These are phyloP conservation scores for Gymnopilus junonius DNA, from an alignment of 768 basidiomycete species.

Conservation along the genomic window DNA sequence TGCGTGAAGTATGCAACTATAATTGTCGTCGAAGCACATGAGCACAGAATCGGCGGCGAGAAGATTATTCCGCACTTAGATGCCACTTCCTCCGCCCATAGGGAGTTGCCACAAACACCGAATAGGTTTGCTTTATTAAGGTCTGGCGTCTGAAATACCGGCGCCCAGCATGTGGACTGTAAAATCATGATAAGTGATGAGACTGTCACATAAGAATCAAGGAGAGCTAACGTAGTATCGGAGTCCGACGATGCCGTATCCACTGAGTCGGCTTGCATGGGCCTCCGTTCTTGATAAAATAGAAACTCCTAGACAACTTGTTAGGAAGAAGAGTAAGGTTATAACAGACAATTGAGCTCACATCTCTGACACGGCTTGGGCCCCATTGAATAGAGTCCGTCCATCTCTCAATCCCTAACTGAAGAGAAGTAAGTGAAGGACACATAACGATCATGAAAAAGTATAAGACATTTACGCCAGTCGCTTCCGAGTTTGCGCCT, in stretches of 20 bases:
- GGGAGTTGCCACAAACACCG: conserved; percentile 70
- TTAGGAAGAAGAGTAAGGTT: conserved; percentile 4
- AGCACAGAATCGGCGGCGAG: conserved; percentile 7
- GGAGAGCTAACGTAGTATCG: conserved; percentile 47
- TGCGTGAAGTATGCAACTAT: conserved; percentile 80
- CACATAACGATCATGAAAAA: conserved; percentile 1
- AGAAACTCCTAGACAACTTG: conserved; percentile 64
- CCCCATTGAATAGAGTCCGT: conserved; percentile 84
- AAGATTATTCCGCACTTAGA: conserved; percentile 54
- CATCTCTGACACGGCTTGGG: conserved; percentile 77
- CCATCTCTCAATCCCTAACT: conserved; percentile 84
- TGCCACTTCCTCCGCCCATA: conserved; percentile 82
- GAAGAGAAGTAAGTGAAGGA: conserved; percentile 13
- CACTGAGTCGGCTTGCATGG: conserved; percentile 50
- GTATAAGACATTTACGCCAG: conserved; percentile 52
- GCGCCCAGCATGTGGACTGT: conserved; percentile 10
- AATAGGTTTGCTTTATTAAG: conserved; percentile 82
- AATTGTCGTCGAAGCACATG: conserved; percentile 7
- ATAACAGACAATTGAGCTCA: conserved; percentile 38
- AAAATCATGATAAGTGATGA: conserved; percentile 10
- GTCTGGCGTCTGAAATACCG: conserved; percentile 18
- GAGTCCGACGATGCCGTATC: conserved; percentile 56
- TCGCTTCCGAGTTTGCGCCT: conserved; percentile 65
- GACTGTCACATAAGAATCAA: not conserved
- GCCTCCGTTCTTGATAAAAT: conserved; percentile 69